Percentiles rank a stretch among this genome's conserved stretches.
These are phyloP conservation scores for Lasiosphaeris hirsuta DNA, from an alignment of 495 filamentous ascomycete genomes.

Conservation along the genomic window DNA sequence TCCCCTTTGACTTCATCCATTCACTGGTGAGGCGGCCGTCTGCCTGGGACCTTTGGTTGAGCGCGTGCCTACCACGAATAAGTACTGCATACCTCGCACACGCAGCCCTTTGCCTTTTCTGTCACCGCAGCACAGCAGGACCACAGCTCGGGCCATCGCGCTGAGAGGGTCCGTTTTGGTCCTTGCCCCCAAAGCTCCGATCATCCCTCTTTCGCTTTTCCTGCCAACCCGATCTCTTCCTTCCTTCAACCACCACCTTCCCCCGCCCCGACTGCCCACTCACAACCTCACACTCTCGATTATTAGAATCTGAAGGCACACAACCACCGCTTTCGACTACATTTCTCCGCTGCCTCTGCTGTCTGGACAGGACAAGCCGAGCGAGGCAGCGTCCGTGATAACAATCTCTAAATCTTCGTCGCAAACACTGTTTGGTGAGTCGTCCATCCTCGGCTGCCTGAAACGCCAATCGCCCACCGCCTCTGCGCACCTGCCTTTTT, in stretches of 20 bases:
- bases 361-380: neutral
- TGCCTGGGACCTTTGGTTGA: constrained; percentile 19
- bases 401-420: neutral
- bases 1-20: constrained; percentile 9
- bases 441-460: neutral
- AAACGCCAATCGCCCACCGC: constrained; percentile 2
- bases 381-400: constrained; percentile 3
- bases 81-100: constrained; percentile 23
- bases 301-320: neutral
- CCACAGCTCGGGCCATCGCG: constrained; percentile 1
- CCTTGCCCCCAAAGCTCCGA: constrained; percentile 14
- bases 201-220: constrained; percentile 7
- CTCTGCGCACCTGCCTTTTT: neutral
- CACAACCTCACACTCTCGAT: neutral
- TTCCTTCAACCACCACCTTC: constrained; percentile 6
- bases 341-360: constrained; percentile 6
- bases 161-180: constrained; percentile 6
- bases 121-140: neutral
- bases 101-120: constrained; percentile 3
- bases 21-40: constrained; percentile 23
- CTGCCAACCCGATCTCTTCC: constrained; percentile 10
- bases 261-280: constrained; percentile 5
- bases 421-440: neutral
- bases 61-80: constrained; percentile 19
- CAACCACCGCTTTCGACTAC: neutral